Evolutionary conservation across 257 asterid species (phyloP), one percentile per base, ranked within the genome.

Genomic region (Eucommia ulmoides): DNA sequence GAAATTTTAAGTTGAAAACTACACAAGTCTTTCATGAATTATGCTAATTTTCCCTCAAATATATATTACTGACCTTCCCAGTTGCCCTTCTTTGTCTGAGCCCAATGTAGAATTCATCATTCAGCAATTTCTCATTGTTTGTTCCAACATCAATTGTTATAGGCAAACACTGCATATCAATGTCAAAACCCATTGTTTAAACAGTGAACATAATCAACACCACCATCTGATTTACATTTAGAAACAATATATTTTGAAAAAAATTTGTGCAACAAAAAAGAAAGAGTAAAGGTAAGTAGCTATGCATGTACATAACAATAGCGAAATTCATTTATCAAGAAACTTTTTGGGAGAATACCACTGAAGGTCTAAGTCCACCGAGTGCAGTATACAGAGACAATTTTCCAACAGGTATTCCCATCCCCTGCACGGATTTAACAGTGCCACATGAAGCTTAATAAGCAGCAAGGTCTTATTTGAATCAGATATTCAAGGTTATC

Each of bases 291-390:
- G 35, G n/a, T n/a, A n/a, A n/a, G n/a, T n/a, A n/a, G n/a, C n/a
- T n/a, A n/a, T n/a, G n/a, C n/a, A n/a, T n/a, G n/a, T n/a, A n/a
- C n/a, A n/a, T n/a, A n/a, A n/a, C n/a, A n/a, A n/a, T n/a, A n/a
- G n/a, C n/a, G n/a, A n/a, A n/a, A n/a, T n/a, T n/a, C n/a, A n/a
- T n/a, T n/a, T n/a, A n/a, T n/a, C n/a, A n/a, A n/a, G n/a, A n/a
- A n/a, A n/a, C n/a, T n/a, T n/a, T n/a, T n/a, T n/a, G n/a, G n/a
- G n/a, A n/a, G n/a, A n/a, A 68, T 72, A 77, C 92, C 25, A 66
- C 71, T 11, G 71, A 65, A 54, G 71, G 71, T 52, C 62, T 50
- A 50, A 65, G 60, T 55, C 71, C 71, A 50, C 71, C 71, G 23
- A 65, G 71, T 53, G 71, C 71, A 59, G 66, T 47, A 59, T 65